Base-by-base conservation (phyloP, 1,284 basidiomycete species). In the Boletus sp. region DNA sequence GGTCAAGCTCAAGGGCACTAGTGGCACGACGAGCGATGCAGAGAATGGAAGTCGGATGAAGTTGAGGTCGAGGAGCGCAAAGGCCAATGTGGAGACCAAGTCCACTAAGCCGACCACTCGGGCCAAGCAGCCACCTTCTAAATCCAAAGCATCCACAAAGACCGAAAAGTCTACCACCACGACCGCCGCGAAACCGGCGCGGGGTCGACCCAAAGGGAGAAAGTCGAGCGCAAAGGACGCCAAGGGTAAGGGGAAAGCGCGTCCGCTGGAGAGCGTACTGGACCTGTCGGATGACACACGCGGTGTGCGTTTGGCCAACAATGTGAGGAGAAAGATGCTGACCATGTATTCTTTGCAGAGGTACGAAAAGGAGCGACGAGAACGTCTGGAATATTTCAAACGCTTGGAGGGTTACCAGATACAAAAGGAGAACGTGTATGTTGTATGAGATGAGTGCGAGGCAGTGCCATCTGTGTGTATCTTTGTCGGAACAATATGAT, bases 391-490 rank as follows among this genome's bases (percentile, higher is more conserved):
- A 41, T 82, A 80, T 59, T 82, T 80, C 63, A 74, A 72, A 57
- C 69, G 72, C 46, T 56, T 82, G 20, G 73, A 80, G 19, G 69
- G 67, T 13, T 82, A 81, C 53, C 66, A 74, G 50, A 66, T 82
- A 14, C 72, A 73, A 48, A 76, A 77, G 52, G 80, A 82, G 62
- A 75, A 79, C 46, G 78, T 82, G 25, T 82, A 80, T 61, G 70
- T 82, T 42, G 67, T 82, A 44, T 82, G 66, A 79, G 9, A 4
- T 32, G 17, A 22, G 48, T 39, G 22, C 32, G 34, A n/a, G n/a
- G n/a, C n/a, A 8, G 33, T 17, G 2, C n/a, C 36, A 58, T 56
- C 46, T 57, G 20, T 54, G 20, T 56, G 38, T 50, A 62, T 57
- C 50, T 51, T 35, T 34, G 13, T 42, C 43, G n/a, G n/a, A n/a